These are phyloP conservation scores for Paraleonurus japonicus DNA, from an alignment of 257 asterid genomes.

Conservation along the genomic window DNA sequence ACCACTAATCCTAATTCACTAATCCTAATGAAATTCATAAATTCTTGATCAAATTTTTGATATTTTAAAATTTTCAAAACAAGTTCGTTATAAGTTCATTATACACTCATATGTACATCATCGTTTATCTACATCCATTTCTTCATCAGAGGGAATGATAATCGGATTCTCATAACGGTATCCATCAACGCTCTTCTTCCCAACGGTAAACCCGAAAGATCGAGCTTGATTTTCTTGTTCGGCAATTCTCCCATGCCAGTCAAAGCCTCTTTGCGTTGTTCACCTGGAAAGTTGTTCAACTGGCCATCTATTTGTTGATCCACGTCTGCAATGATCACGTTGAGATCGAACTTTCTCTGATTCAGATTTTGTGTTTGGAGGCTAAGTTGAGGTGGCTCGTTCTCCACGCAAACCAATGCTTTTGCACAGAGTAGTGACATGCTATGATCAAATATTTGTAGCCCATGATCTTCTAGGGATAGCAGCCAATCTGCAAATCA, in stretches of 20 bases:
- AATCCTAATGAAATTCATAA: no score
- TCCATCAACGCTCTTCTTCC: conserved; percentile 17
- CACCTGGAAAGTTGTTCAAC: conserved; percentile 19
- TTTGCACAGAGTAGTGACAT: conserved; percentile 34
- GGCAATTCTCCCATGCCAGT: conserved; percentile 33
- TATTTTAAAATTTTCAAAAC: no score
- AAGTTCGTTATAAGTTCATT: no score
- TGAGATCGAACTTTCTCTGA: neutral
- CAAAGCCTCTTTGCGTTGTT: conserved; percentile 53
- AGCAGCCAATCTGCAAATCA: conserved; percentile 55
- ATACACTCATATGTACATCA: no score
- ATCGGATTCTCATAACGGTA: conserved; percentile 18
- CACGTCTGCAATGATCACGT: conserved; percentile 2
- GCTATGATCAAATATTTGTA: conserved; percentile 38
- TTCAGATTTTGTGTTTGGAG: neutral
- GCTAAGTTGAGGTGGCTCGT: conserved; percentile 23
- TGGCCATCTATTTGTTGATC: conserved; percentile 44
- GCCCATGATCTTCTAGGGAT: conserved; percentile 48
- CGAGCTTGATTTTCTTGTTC: conserved; percentile 46
- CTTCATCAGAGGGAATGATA: conserved; percentile 34
- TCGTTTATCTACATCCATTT: conserved; percentile 39
- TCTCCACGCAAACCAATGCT: conserved; percentile 31
- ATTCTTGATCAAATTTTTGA: no score
- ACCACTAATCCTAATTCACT: no score
- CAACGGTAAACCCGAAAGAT: conserved; percentile 26